Evolutionary conservation across 129 eudicot genomes (phyloP), one percentile per base, ranked within the genome.

Genomic region (Lactuca sativa): DNA sequence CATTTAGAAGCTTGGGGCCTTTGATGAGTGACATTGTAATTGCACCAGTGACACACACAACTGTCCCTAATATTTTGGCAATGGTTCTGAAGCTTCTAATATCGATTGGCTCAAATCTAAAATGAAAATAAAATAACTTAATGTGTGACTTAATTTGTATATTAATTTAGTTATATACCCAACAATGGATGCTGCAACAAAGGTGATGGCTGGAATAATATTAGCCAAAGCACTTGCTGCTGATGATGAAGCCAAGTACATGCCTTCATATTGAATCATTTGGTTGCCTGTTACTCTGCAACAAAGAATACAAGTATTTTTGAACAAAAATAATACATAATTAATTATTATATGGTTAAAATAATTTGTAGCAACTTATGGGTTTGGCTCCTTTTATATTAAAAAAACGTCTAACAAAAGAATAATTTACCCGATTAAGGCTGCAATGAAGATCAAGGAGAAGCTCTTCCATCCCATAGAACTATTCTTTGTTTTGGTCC

Each of bases 141-240:
- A 7, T 4, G 21, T 49, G 18, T 51, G 13, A 16, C 17, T 56
- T 56, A 40, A 13, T 54, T 52, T 33, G 8, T 34, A 63, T 18
- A 6, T 38, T 10, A 70, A 13, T 49, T 85, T 13, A 64, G 10
- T 14, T 65, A 10, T n/a, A 41, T 60, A 92, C 96, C 96, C 98
- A 47, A 83, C 49, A 48, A 74, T 8, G 49, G 87, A 75, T 33
- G 96, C 92, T 49, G 72, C 78, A 5, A 86, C 54, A 79, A 92
- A 89, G 53, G 98, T 92, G 69, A 92, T 68, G 58, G 92, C 96
- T 9, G 98, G 98, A 64, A 86, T 82, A n/a, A 89, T 80, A 69
- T 92, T 92, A 48, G 70, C 72, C 83, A 87, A 74, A 37, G 92
- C 96, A 78, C 90, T 82, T 74, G 84, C 98, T 6, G 80, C 83